Evolutionary conservation across 2,329 filamentous ascomycete genomes (phyloP).

Genomic region (Cladophialophora bantiana): DNA sequence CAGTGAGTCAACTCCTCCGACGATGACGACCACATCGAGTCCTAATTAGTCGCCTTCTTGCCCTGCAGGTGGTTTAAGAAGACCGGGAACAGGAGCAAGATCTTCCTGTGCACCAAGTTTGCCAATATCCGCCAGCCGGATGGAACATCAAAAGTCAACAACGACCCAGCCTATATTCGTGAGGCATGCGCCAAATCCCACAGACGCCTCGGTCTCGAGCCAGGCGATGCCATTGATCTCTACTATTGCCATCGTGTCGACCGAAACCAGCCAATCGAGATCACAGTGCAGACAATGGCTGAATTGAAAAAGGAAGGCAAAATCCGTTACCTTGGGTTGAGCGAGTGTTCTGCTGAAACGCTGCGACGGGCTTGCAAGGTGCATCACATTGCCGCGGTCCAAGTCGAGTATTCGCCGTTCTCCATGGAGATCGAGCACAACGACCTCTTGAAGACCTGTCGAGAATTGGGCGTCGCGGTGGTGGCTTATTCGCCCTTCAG

Average conservation of each 20-base stretch:
- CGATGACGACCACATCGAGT: neutral
- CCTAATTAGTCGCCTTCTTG: neutral
- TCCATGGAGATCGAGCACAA: constrained; percentile 64
- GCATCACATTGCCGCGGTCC: constrained; percentile 57
- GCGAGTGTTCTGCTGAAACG: constrained; percentile 52
- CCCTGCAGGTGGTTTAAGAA: constrained; percentile 56
- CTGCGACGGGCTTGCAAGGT: constrained; percentile 48
- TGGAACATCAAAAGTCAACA: constrained; percentile 42
- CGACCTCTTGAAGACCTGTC: constrained; percentile 62
- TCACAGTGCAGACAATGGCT: constrained; percentile 50
- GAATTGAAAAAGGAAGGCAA: constrained; percentile 45
- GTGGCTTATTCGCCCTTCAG: constrained; percentile 67
- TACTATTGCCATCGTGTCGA: constrained; percentile 54
- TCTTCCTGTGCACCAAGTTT: constrained; percentile 64
- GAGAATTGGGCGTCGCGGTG: constrained; percentile 64
- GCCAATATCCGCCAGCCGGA: constrained; percentile 42
- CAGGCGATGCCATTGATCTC: constrained; percentile 47
- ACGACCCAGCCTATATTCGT: constrained; percentile 52
- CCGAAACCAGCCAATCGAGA: constrained; percentile 57
- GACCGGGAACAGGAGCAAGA: constrained; percentile 52
- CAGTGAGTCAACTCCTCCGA: constrained; percentile 37
- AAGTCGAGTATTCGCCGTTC: constrained; percentile 67
- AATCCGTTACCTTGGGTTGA: constrained; percentile 52
- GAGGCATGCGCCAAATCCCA: constrained; percentile 52
- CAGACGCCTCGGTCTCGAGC: constrained; percentile 49